Conservation (phyloP, 768 basidiomycete species). For the Suillus subalutaceus region DNA sequence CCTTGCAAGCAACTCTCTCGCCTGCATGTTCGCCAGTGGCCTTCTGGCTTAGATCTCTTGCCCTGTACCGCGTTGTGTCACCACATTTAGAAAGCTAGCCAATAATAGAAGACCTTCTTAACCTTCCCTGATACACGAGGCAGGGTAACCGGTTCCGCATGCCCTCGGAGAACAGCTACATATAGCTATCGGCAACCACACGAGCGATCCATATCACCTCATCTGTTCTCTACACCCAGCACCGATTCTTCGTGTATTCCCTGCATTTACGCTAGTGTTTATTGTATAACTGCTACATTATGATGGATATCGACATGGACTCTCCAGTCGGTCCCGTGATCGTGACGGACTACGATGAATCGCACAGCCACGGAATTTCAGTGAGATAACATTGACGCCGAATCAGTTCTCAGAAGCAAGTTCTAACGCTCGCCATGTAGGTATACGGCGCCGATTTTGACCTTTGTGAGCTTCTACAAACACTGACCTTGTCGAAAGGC, state of each 20-base stretch:
- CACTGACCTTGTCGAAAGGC: slow-evolving; percentile 48
- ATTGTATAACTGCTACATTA: slow-evolving; percentile 11
- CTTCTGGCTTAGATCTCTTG: slow-evolving; percentile 5
- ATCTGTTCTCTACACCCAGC: slow-evolving; percentile 21
- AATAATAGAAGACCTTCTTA: slow-evolving; percentile 5
- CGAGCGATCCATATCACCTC: slow-evolving; percentile 7
- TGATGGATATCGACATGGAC: slow-evolving; percentile 38
- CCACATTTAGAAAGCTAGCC: slow-evolving; percentile 6
- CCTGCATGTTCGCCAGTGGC: neutral
- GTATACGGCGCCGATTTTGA: slow-evolving; percentile 41
- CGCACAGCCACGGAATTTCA: slow-evolving; percentile 21
- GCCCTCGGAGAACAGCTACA: slow-evolving; percentile 26
- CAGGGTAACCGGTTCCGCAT: slow-evolving; percentile 29
- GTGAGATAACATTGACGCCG: slow-evolving; percentile 20
- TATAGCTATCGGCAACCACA: slow-evolving; percentile 20
- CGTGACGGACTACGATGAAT: slow-evolving; percentile 23
- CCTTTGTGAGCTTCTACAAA: slow-evolving; percentile 54
- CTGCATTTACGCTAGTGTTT: slow-evolving; percentile 5
- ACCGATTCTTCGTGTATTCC: neutral
- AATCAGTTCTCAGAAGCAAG: neutral
- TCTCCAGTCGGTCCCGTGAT: slow-evolving; percentile 34
- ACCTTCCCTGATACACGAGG: slow-evolving; percentile 32
- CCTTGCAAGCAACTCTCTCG: slow-evolving; percentile 13
- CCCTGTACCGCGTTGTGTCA: neutral
- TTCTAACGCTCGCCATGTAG: slow-evolving; percentile 18